Conservation (phyloP, 257 asterid species). For the Coffea eugenioides region DNA sequence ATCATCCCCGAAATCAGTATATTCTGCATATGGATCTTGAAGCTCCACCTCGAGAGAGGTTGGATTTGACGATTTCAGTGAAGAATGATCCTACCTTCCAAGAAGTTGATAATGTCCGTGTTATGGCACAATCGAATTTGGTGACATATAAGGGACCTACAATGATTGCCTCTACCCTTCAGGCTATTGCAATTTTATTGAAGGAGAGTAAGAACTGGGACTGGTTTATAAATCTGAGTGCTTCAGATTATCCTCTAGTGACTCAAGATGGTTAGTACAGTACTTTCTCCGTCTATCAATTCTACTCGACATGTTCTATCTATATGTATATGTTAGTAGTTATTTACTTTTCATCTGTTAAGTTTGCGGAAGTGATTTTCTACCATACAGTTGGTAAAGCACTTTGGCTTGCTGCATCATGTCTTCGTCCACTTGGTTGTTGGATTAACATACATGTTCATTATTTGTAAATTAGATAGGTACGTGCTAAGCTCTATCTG, state of each 20-base stretch:
- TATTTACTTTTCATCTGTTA: background rate
- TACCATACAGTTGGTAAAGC: background rate
- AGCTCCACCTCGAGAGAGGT: constrained; percentile 94
- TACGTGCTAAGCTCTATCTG: background rate
- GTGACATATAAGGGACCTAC: constrained; percentile 98
- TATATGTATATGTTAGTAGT: background rate
- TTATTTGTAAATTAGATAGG: background rate
- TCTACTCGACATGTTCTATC: constrained; percentile 10
- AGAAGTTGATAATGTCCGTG: constrained; percentile 87
- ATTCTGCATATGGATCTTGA: constrained; percentile 98
- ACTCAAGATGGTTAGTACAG: constrained; percentile 91
- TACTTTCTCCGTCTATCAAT: constrained; percentile 2
- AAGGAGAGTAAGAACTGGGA: constrained; percentile 86
- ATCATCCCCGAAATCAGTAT: constrained; percentile 94
- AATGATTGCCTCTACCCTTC: constrained; percentile 95
- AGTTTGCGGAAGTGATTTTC: background rate
- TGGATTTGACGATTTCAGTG: constrained; percentile 79
- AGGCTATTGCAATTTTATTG: constrained; percentile 83
- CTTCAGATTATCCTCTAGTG: constrained; percentile 97
- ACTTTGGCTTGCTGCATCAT: background rate
- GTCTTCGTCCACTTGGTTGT: background rate
- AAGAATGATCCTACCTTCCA: constrained; percentile 80
- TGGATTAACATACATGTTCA: background rate
- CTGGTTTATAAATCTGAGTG: constrained; percentile 99
- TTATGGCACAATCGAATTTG: constrained; percentile 94